phyloP scores from a whole-genome alignment of 768 basidiomycete genomes.

The Lepiota brunneoincarnata region DNA sequence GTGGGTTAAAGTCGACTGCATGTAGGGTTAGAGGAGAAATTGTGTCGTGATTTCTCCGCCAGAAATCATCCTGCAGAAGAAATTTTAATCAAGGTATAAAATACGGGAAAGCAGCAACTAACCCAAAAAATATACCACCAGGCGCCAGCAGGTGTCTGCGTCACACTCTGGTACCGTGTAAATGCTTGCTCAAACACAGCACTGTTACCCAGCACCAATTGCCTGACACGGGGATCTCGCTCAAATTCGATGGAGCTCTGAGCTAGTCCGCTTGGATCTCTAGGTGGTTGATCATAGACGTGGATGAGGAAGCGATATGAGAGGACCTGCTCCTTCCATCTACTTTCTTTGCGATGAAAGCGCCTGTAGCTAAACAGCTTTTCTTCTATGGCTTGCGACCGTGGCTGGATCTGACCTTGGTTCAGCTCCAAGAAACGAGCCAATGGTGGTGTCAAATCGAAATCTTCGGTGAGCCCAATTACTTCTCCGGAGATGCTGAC shows the following conservation, averaged over 20 bases:
- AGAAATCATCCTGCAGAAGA: constrained; percentile 63
- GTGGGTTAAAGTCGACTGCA: constrained; percentile 64
- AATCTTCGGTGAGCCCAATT: constrained; percentile 67
- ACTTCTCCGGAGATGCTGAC: constrained; percentile 46
- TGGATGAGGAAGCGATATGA: constrained; percentile 60
- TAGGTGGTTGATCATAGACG: constrained; percentile 54
- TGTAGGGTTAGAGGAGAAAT: constrained; percentile 47
- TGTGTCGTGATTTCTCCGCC: constrained; percentile 65
- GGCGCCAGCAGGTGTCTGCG: constrained; percentile 44
- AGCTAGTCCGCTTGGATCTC: constrained; percentile 39
- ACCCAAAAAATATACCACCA: constrained; percentile 89
- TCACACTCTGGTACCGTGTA: constrained; percentile 50
- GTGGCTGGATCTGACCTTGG: constrained; percentile 41
- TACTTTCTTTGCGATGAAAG: constrained; percentile 45
- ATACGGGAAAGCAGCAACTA: constrained; percentile 16
- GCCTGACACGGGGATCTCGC: constrained; percentile 51
- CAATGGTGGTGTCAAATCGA: constrained; percentile 57
- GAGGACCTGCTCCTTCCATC: constrained; percentile 50
- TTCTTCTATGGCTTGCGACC: constrained; percentile 42
- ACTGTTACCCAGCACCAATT: constrained; percentile 44
- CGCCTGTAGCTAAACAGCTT: constrained; percentile 50
- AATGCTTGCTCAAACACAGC: constrained; percentile 47
- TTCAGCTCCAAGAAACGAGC: constrained; percentile 65
- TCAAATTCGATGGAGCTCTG: constrained; percentile 47
- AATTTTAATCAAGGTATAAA: background rate